These are phyloP conservation scores for Trichoderma sp. DNA, from an alignment of 2,329 filamentous ascomycete genomes.

Conservation along the genomic window DNA sequence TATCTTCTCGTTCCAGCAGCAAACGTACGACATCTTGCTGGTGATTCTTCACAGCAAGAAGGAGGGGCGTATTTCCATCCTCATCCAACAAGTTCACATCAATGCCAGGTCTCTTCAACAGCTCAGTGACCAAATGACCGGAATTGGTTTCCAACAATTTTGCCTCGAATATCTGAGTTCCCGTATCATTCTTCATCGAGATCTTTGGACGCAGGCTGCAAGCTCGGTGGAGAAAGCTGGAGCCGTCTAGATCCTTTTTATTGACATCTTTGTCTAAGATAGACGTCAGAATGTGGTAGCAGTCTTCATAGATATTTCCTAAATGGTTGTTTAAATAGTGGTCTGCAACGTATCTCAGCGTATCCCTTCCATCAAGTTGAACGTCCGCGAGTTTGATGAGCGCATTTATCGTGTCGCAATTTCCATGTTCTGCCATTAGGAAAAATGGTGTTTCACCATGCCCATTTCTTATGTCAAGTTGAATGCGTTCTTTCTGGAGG, in stretches of 20 bases:
- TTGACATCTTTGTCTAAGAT: too few species aligned
- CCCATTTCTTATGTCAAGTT: neutral
- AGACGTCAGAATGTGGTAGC: too few species aligned
- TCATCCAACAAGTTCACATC: neutral
- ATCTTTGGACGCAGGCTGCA: too few species aligned
- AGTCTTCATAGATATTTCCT: too few species aligned
- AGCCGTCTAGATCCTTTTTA: fast-evolving
- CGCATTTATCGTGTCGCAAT: too few species aligned
- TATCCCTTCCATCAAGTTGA: neutral
- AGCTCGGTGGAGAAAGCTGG: too few species aligned
- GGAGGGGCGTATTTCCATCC: neutral
- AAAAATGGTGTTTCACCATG: too few species aligned
- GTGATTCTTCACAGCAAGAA: neutral
- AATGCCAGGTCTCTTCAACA: neutral
- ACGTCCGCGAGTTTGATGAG: neutral
- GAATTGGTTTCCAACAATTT: neutral
- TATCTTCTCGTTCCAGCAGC: neutral
- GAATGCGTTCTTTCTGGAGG: neutral
- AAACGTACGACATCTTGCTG: neutral
- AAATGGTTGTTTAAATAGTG: too few species aligned
- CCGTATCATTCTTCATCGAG: too few species aligned
- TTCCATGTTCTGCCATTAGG: too few species aligned
- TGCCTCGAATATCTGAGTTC: neutral
- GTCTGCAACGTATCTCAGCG: too few species aligned
- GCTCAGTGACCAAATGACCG: neutral